Evolutionary conservation across 192 early-diverging fungal species (phyloP), one percentile per base, ranked within the genome.

Genomic region (Coemansia sp.): DNA sequence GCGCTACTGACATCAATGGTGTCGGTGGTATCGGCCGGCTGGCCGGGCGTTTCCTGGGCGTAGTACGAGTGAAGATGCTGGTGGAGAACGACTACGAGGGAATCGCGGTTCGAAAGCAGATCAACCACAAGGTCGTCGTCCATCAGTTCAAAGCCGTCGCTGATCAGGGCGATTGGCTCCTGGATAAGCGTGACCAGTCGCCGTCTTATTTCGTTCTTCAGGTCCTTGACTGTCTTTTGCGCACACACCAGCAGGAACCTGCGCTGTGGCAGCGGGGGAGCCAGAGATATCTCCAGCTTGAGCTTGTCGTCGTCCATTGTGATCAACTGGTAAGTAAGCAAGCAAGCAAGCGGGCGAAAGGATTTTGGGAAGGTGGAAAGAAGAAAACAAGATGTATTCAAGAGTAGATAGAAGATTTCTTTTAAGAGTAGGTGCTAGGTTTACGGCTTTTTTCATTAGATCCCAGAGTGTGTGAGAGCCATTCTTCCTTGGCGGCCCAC

Each of bases 141-240:
- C 79, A 81, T 81, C 38, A 81, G 63, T 64, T 76, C 79, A 49
- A 58, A 76, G 6, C 70, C 79, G 39, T 65, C 61, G 3, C 45
- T 44, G 0, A 56, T 23, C 4, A 81, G 61, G 0, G 41, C 32
- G 13, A 81, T 54, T 3, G 79, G 74, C n/a, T 66, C 61, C 0
- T 37, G 56, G 32, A 68, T 71, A 7, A 81, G 59, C 5, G 48
- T 19, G 1, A 48, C 23, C 11, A 82, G 43, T 26, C 79, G 79
- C 15, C 79, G 70, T 15, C 48, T 63, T 42, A 82, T 70, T 48
- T 82, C 79, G 32, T 62, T 68, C 57, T 65, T 68, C 38, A 82
- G 67, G 37, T 76, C 74, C 38, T 67, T 70, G 44, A 82, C 44
- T 5, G 74, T 74, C 16, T 42, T 61, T 65, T 76, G 74, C 18